phyloP scores from a whole-genome alignment of 257 asterid species.

The Gardenia jasminoides region DNA sequence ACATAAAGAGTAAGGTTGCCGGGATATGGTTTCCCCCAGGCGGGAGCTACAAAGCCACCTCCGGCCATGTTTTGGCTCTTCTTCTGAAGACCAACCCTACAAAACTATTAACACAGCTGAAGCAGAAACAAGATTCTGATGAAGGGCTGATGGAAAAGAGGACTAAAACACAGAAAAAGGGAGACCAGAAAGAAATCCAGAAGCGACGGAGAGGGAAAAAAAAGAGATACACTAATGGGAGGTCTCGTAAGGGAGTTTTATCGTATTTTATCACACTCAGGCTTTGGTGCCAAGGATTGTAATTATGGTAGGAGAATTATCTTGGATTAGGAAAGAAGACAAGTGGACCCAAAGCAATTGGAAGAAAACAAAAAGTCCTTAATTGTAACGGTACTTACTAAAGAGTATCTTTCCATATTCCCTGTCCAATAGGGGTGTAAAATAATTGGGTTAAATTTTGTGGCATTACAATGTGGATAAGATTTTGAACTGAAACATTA shows the following conservation, averaged over 20 bases:
- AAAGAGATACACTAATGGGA: background rate
- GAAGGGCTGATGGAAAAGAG: background rate
- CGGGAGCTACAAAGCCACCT: conserved; percentile 59
- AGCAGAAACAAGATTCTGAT: background rate
- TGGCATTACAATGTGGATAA: conserved; percentile 4
- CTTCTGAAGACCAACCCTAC: too few relatives aligned
- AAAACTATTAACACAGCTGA: background rate
- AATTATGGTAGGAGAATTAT: background rate
- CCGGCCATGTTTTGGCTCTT: conserved; percentile 58
- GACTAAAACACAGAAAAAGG: background rate
- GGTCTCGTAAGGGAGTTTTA: background rate
- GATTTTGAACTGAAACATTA: background rate
- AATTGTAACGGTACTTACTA: conserved; percentile 1
- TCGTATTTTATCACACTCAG: background rate
- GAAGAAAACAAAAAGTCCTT: background rate
- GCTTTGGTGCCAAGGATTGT: background rate
- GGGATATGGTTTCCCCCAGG: conserved; percentile 59
- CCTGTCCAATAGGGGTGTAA: background rate
- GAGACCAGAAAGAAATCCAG: background rate
- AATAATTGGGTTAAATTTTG: background rate
- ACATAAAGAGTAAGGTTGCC: conserved; percentile 71
- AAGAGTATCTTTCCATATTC: background rate
- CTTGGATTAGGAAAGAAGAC: background rate
- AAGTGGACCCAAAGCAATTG: background rate
- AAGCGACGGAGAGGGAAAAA: background rate